These are phyloP conservation scores for Umbelopsis vinacea DNA, from an alignment of 192 early-diverging fungal species.

Conservation along the genomic window DNA sequence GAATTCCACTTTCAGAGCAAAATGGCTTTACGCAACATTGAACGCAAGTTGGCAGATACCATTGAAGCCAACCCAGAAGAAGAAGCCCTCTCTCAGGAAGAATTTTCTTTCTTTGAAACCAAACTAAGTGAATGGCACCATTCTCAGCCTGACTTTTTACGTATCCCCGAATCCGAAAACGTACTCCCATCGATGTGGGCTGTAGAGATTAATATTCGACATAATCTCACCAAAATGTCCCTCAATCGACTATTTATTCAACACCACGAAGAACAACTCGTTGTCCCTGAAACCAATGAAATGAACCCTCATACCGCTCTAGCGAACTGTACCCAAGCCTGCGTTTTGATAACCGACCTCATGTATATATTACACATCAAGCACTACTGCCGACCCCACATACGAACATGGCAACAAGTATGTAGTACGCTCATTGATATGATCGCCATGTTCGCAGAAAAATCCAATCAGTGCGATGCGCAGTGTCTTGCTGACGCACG, in stretches of 20 bases:
- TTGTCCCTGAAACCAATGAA: neutral
- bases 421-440: constrained; percentile 27
- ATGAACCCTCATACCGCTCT: constrained; percentile 17
- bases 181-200: constrained; percentile 16
- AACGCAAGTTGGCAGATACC: constrained; percentile 18
- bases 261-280: neutral
- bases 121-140: constrained; percentile 18
- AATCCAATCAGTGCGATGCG: neutral
- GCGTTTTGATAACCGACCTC: neutral
- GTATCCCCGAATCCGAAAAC: constrained; percentile 9
- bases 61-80: constrained; percentile 18
- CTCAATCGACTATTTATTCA: constrained; percentile 22
- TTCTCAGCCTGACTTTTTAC: constrained; percentile 17
- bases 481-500: neutral
- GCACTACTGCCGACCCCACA: constrained; percentile 23
- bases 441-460: constrained; percentile 15
- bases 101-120: constrained; percentile 14
- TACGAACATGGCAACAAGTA: constrained; percentile 24
- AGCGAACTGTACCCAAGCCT: constrained; percentile 15
- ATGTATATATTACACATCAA: constrained; percentile 16
- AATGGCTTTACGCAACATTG: constrained; percentile 1
- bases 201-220: constrained; percentile 23
- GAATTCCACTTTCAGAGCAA: constrained; percentile 27
- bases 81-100: neutral
- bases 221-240: constrained; percentile 17